phyloP scores from a whole-genome alignment of 768 basidiomycete genomes.

The Boletus coccyginus region DNA sequence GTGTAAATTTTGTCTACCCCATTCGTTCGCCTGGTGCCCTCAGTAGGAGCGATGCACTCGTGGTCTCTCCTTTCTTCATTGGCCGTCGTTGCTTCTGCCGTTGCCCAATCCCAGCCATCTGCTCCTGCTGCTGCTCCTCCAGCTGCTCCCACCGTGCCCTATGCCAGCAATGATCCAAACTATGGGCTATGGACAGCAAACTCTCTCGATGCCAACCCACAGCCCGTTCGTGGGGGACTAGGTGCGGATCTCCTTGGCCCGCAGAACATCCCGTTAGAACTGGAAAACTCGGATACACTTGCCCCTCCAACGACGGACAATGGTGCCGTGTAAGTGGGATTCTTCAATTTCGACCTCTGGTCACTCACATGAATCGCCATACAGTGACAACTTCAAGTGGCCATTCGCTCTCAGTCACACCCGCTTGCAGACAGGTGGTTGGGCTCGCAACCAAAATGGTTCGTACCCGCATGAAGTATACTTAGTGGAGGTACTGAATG shows the following conservation, averaged over 20 bases:
- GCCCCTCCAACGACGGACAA: conserved; percentile 64
- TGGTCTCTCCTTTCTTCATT: conserved; percentile 30
- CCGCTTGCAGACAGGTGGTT: conserved; percentile 59
- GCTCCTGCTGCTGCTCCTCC: conserved; percentile 27
- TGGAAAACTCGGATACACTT: conserved; percentile 54
- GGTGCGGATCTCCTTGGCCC: conserved; percentile 55
- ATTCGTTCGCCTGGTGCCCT: conserved; percentile 10
- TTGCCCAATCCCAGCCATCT: conserved; percentile 21
- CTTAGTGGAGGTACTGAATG: background rate
- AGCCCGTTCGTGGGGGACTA: conserved; percentile 44
- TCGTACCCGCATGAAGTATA: conserved; percentile 3
- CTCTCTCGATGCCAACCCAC: conserved; percentile 26
- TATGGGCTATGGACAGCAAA: conserved; percentile 37
- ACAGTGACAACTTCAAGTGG: conserved; percentile 56
- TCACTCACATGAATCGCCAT: background rate
- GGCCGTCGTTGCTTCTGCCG: conserved; percentile 16
- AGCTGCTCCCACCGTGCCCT: conserved; percentile 43
- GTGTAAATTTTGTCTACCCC: conserved; percentile 23
- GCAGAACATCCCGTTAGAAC: conserved; percentile 51
- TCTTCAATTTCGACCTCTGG: background rate
- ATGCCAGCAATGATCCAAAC: conserved; percentile 47
- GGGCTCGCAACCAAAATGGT: conserved; percentile 64
- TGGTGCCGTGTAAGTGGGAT: conserved; percentile 42
- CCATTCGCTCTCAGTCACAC: conserved; percentile 60
- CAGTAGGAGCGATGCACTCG: conserved; percentile 23